Evolutionary conservation across 2,329 filamentous ascomycete genomes (phyloP).

Genomic region (Talaromyces sp.): DNA sequence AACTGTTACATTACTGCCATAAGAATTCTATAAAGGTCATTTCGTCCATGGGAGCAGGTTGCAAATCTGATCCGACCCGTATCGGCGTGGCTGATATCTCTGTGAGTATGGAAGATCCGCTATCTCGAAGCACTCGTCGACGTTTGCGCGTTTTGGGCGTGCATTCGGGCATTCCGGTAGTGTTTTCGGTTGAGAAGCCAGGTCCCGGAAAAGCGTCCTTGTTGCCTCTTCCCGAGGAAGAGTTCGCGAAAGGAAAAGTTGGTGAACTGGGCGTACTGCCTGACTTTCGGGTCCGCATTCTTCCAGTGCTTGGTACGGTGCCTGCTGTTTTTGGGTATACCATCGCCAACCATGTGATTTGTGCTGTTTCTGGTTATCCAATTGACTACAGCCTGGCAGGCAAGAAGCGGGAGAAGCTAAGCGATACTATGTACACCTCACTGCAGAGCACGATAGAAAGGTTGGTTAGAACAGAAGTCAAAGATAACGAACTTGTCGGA

Average conservation of each 20-base stretch:
- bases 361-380: slow-evolving; percentile 78
- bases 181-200: slow-evolving; percentile 88
- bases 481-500: slow-evolving; percentile 58
- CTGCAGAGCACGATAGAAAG: slow-evolving; percentile 80
- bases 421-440: slow-evolving; percentile 74
- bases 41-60: slow-evolving; percentile 93
- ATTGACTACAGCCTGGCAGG: slow-evolving; percentile 72
- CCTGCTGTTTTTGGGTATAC: slow-evolving; percentile 93
- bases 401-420: slow-evolving; percentile 87
- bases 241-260: slow-evolving; percentile 81
- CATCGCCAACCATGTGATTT: slow-evolving; percentile 87
- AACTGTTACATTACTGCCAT: slow-evolving; percentile 82
- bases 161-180: slow-evolving; percentile 80
- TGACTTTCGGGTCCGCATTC: slow-evolving; percentile 90
- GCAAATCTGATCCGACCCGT: slow-evolving; percentile 81
- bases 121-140: slow-evolving; percentile 80
- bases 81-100: slow-evolving; percentile 92
- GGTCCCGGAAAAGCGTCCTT: slow-evolving; percentile 89
- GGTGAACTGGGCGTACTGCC: slow-evolving; percentile 84
- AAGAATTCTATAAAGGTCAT: slow-evolving; percentile 76
- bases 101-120: slow-evolving; percentile 78
- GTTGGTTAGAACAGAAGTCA: slow-evolving; percentile 56
- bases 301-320: slow-evolving; percentile 95
- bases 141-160: slow-evolving; percentile 75
- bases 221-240: slow-evolving; percentile 80